These are phyloP conservation scores for Diutina ranongensis DNA, from an alignment of 1,139 yeast species.

Conservation along the genomic window DNA sequence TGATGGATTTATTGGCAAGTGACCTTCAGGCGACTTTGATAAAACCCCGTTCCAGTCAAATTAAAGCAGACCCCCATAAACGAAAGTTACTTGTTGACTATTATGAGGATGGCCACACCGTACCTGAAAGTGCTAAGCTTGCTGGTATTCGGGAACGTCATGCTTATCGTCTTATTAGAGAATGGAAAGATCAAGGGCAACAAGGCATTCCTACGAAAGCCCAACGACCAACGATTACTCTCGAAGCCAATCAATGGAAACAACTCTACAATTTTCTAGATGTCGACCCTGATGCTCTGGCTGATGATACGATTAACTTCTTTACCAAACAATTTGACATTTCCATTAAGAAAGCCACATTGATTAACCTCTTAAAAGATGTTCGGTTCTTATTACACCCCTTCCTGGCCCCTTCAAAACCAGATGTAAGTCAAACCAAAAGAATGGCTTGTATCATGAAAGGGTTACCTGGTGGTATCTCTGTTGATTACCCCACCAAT, in stretches of 20 bases:
- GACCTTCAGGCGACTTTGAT: not conserved
- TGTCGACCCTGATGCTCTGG: not conserved
- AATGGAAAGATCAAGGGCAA: too few relatives aligned
- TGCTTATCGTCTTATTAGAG: not conserved
- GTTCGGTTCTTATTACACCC: not conserved
- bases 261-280: not conserved
- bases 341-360: not conserved
- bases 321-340: not conserved
- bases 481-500: not conserved
- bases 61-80: not conserved
- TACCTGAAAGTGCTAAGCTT: not conserved
- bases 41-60: not conserved
- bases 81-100: not conserved
- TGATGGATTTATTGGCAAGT: not conserved
- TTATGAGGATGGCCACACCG: not conserved
- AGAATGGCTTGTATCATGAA: not conserved
- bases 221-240: not conserved
- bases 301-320: not conserved
- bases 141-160: not conserved
- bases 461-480: not conserved
- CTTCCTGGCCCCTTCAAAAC: too few relatives aligned
- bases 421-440: not conserved
- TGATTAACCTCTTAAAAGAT: not conserved
- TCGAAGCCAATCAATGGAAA: not conserved
- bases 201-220: not conserved